A percentile compares a stretch with the other conserved stretches of the same genome.
These are phyloP conservation scores for Chaetomium globosum DNA, from an alignment of 2,329 filamentous ascomycete genomes.

Conservation along the genomic window DNA sequence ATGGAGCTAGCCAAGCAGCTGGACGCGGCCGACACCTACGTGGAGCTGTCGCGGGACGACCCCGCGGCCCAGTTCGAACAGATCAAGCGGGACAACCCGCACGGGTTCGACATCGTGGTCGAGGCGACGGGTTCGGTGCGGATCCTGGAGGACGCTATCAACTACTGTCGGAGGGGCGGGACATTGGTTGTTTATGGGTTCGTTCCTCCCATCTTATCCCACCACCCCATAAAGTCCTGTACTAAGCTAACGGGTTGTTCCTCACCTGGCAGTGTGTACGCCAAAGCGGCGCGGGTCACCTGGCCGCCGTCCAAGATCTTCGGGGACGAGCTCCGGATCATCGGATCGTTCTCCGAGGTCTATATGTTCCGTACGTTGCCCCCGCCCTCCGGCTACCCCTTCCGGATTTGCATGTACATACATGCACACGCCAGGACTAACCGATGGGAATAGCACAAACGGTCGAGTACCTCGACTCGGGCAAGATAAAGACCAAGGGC, in stretches of 20 bases:
- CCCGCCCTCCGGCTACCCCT: too few species aligned
- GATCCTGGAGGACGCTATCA: conserved; percentile 70
- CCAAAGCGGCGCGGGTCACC: conserved; percentile 61
- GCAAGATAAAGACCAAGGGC: conserved; percentile 64
- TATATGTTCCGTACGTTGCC: conserved; percentile 66
- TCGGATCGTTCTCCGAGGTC: conserved; percentile 73
- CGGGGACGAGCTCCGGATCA: conserved; percentile 68
- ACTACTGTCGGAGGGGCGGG: conserved; percentile 71
- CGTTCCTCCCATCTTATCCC: background rate
- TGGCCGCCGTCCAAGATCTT: conserved; percentile 75
- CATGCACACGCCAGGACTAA: background rate
- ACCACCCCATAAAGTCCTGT: background rate
- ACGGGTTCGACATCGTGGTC: conserved; percentile 72
- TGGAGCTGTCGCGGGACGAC: conserved; percentile 57
- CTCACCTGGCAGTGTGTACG: conserved; percentile 54
- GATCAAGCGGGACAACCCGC: conserved; percentile 66
- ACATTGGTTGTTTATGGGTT: conserved; percentile 69
- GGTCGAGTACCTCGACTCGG: conserved; percentile 58
- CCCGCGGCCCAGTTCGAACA: conserved; percentile 62
- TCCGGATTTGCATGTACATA: background rate
- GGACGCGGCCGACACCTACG: conserved; percentile 57
- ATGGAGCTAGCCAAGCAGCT: conserved; percentile 67
- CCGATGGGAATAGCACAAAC: conserved; percentile 44
- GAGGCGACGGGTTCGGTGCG: conserved; percentile 70
- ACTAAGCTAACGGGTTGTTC: background rate